phyloP scores from a whole-genome alignment of 169 alveolate genomes.

The Plasmodium ovale region DNA sequence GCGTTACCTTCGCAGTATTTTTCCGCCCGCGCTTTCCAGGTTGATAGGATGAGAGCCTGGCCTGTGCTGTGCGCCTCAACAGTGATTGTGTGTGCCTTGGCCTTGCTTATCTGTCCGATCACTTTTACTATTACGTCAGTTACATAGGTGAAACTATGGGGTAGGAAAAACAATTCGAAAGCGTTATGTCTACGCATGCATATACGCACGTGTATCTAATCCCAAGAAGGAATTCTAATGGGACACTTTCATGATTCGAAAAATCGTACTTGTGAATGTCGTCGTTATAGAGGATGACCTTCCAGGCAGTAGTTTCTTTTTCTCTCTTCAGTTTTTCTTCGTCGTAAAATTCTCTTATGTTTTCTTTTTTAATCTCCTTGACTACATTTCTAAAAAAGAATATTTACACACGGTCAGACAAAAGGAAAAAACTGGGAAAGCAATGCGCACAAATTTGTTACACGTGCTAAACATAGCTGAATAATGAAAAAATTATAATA shows the following conservation, averaged over 20 bases:
- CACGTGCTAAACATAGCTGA: too few relatives aligned
- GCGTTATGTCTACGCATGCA: background rate
- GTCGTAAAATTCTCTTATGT: conserved; percentile 42
- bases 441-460: background rate
- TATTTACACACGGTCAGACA: background rate
- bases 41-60: conserved; percentile 83
- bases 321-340: conserved; percentile 80
- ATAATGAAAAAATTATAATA: background rate
- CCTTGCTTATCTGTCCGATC: conserved; percentile 84
- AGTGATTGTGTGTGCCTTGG: conserved; percentile 87
- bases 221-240: background rate
- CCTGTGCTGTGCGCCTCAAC: conserved; percentile 89
- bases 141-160: conserved; percentile 83
- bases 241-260: background rate
- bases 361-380: conserved; percentile 66
- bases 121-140: conserved; percentile 84
- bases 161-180: background rate
- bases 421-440: too few relatives aligned
- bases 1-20: conserved; percentile 78
- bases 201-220: background rate
- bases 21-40: conserved; percentile 87
- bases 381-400: conserved; percentile 40
- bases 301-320: conserved; percentile 85
- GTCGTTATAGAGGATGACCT: conserved; percentile 89
- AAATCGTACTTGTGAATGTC: conserved; percentile 88